Evolutionary conservation across 139 green algal species (phyloP).

Genomic region (Chlorella vulgaris): DNA sequence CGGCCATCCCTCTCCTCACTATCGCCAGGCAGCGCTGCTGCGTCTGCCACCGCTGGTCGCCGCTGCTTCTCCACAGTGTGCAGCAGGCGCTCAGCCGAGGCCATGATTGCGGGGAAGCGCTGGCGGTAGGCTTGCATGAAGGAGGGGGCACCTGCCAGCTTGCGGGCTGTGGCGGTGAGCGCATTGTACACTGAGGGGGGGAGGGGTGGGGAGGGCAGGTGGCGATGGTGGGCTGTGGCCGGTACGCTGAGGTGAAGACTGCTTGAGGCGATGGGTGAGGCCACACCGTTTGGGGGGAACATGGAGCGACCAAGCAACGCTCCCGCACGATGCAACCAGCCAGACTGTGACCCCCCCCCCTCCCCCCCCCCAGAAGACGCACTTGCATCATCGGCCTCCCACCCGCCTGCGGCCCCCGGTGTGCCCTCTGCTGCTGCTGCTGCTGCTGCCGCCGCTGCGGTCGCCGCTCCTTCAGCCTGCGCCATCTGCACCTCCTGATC

Average conservation of each 20-base stretch:
- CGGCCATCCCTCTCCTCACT: constrained; percentile 5
- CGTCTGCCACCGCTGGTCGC: neutral
- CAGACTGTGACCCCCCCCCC: neutral
- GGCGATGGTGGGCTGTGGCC: too few species aligned
- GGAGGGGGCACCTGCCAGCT: constrained; percentile 27
- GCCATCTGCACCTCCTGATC: constrained; percentile 37
- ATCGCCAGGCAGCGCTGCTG: too few species aligned
- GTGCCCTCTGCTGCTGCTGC: neutral
- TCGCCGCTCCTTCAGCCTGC: neutral
- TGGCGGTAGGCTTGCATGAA: constrained; percentile 35
- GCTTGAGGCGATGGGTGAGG: too few species aligned
- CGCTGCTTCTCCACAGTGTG: constrained; percentile 33
- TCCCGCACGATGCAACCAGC: too few species aligned
- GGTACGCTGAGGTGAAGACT: too few species aligned
- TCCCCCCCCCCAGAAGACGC: too few species aligned
- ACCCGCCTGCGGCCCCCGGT: neutral
- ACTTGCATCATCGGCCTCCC: constrained; percentile 28
- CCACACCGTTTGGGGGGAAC: too few species aligned
- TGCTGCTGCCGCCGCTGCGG: neutral
- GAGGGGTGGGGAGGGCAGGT: neutral
- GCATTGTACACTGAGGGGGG: constrained; percentile 18
- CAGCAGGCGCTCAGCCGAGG: constrained; percentile 30
- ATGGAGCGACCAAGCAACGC: too few species aligned
- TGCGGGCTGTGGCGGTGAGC: constrained; percentile 24
- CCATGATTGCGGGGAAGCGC: constrained; percentile 29